Evolutionary conservation across 202 grass and related monocot genomes (phyloP), one percentile per base, ranked within the genome.

Genomic region (Carex arenaria): DNA sequence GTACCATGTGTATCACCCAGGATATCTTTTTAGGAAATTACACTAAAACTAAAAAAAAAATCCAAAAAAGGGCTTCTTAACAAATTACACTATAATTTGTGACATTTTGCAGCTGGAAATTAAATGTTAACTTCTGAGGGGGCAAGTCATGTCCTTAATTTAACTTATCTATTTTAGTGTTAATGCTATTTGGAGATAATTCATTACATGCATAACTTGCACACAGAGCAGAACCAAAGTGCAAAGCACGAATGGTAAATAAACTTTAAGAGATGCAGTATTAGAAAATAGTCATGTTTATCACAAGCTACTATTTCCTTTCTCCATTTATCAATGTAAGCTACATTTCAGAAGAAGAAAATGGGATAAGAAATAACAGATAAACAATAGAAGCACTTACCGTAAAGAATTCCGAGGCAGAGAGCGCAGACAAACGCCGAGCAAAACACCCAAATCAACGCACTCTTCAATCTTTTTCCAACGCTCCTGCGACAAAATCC

Each of bases 391-490:
- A 26, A 36, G 55, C 79, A 65, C 68, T 32, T 38, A 99, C 96
- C 88, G 13, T 99, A 99, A 80, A 99, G 81, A 84, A 99, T 96
- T 19, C 96, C 96, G 45, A 99, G 96, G 78, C 91, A 40, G 82
- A 99, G 93, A 31, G 89, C 96, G 40, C 93, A 99, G 9, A 99
- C 87, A 1, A 99, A 64, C 0, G 89, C 96, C 0, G 93, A 99
- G 9, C 86, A 86, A 13, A 93, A 0, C 3, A 99, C 96, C 93
- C 96, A 99, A 12, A 93, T 70, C 85, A 99, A 89, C 4, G 96
- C 91, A 18, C 81, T 88, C 82, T 82, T 90, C 84, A 99, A 85
- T 74, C 96, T 94, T 93, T 99, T 91, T 56, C 59, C 93, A 17
- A 94, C 79, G 26, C 77, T 91, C 93, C 96, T 99, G 88, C 84